Evolutionary conservation across 2,329 filamentous ascomycete genomes (phyloP), one percentile per base, ranked within the genome.

Genomic region (Verticillium longisporum): DNA sequence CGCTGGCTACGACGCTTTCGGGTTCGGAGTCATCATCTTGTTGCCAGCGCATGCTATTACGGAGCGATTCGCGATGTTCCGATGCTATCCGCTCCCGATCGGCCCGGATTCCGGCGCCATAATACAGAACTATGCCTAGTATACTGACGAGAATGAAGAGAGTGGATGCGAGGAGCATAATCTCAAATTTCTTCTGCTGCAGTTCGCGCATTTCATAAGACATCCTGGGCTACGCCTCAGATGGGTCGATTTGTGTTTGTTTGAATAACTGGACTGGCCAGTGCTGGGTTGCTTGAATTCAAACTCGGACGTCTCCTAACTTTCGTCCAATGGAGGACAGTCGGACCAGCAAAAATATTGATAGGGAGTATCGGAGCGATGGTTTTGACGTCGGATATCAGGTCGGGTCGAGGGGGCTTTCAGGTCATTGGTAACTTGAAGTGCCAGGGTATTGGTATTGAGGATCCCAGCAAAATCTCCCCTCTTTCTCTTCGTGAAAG

Each of bases 121-220:
- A 62, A 54, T 71, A 68, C 45, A 76, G 67, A 31, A 75, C 59
- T n/a, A 72, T 61, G 26, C 67, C 68, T 15, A 77, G 66, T 6
- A 72, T 62, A 15, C 65, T 66, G 15, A 75, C 72, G 32, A 76
- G 68, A 15, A 72, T 53, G 38, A 77, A 63, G 55, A 73, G 69
- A 13, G 68, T 69, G 14, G 68, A 61, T 13, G 74, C 72, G 32
- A 77, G 64, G 32, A 75, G 63, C 41, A 71, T 58, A 55, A 76
- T 73, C 64, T 76, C 73, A 38, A 73, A 61, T 54, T 68, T 68
- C 60, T 64, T 69, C 37, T 69, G 63, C n/a, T 73, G 69, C 53
- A 70, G n/a, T 10, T 10, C 45, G n/a, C 18, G 45, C 21, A 4
- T 61, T 4, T 59, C 15, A 34, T 45, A 18, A 21, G 4, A 14